Conservation (phyloP, 495 filamentous ascomycete species). For the Barbatosphaeria neglecta region DNA sequence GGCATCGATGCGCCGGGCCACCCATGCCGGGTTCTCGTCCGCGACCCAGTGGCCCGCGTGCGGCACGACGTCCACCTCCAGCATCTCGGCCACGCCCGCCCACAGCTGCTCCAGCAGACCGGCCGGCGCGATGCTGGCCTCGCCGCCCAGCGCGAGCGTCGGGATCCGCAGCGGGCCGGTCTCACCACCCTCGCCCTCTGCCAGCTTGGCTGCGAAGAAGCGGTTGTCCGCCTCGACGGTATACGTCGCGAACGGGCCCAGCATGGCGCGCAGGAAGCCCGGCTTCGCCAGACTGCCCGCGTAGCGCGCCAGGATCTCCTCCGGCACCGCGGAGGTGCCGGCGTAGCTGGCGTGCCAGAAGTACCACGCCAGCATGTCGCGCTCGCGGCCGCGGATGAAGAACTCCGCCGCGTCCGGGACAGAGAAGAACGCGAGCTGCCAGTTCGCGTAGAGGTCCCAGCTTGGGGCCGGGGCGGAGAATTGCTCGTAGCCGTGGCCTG, state of each 20-base stretch:
- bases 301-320: slow-evolving; percentile 11
- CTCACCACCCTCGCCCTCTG: no score
- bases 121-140: slow-evolving; percentile 7
- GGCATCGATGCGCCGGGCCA: slow-evolving; percentile 6
- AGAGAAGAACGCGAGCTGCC: slow-evolving; percentile 32
- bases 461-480: slow-evolving; percentile 9
- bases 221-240: slow-evolving; percentile 4
- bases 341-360: slow-evolving; percentile 28
- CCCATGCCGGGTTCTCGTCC: slow-evolving; percentile 15
- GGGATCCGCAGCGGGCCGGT: slow-evolving; percentile 3
- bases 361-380: slow-evolving; percentile 30
- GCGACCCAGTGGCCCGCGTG: slow-evolving; percentile 19
- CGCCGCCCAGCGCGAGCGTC: slow-evolving; percentile 9
- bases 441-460: slow-evolving; percentile 25
- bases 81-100: slow-evolving; percentile 2
- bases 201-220: slow-evolving; percentile 11
- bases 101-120: background rate
- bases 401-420: slow-evolving; percentile 31
- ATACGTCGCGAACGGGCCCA: slow-evolving; percentile 8
- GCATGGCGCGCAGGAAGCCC: slow-evolving; percentile 15
- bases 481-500: slow-evolving; percentile 25
- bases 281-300: slow-evolving; percentile 12
- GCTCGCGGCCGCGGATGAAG: slow-evolving; percentile 25
- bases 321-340: slow-evolving; percentile 6
- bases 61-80: slow-evolving; percentile 13